Conservation (phyloP, 2,329 filamentous ascomycete species). For the Botryotinia globosa region DNA sequence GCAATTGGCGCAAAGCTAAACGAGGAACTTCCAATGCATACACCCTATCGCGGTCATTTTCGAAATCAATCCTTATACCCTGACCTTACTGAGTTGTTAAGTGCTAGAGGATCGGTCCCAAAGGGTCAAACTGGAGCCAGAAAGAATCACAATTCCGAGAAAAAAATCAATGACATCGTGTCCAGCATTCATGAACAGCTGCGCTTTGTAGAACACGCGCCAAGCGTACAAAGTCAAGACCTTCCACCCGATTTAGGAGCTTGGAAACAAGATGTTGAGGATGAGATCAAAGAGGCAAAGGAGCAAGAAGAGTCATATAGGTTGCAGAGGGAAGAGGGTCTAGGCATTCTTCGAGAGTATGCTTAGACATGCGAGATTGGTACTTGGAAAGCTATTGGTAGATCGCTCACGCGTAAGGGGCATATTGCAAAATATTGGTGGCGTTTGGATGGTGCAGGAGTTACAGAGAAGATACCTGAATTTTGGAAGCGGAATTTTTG, state of each 20-base stretch:
- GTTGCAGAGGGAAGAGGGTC: slow-evolving; percentile 53
- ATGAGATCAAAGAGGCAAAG: slow-evolving; percentile 61
- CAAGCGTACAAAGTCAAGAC: slow-evolving; percentile 79
- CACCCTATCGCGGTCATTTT: slow-evolving; percentile 87
- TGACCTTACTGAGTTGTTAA: slow-evolving; percentile 68
- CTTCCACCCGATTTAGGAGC: slow-evolving; percentile 75
- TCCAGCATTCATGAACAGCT: slow-evolving; percentile 81
- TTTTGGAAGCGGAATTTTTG: background rate
- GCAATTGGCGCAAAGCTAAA: slow-evolving; percentile 72
- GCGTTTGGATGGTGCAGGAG: slow-evolving; percentile 16
- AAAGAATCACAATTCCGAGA: slow-evolving; percentile 73
- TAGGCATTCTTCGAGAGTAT: slow-evolving; percentile 55
- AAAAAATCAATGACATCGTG: slow-evolving; percentile 73
- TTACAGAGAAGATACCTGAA: slow-evolving; percentile 1
- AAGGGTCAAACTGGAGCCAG: slow-evolving; percentile 41
- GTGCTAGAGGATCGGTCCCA: slow-evolving; percentile 44
- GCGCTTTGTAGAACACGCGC: slow-evolving; percentile 77
- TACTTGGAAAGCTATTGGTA: background rate
- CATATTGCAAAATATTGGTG: background rate
- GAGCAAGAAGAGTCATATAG: slow-evolving; percentile 55
- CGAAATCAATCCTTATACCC: slow-evolving; percentile 84
- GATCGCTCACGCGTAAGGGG: background rate
- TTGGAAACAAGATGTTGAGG: slow-evolving; percentile 67
- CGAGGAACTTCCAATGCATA: slow-evolving; percentile 71
- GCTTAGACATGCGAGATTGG: background rate